Evolutionary conservation across 805 yeast species (phyloP), one percentile per base, ranked within the genome.

Genomic region (Peterozyma xylosa): DNA sequence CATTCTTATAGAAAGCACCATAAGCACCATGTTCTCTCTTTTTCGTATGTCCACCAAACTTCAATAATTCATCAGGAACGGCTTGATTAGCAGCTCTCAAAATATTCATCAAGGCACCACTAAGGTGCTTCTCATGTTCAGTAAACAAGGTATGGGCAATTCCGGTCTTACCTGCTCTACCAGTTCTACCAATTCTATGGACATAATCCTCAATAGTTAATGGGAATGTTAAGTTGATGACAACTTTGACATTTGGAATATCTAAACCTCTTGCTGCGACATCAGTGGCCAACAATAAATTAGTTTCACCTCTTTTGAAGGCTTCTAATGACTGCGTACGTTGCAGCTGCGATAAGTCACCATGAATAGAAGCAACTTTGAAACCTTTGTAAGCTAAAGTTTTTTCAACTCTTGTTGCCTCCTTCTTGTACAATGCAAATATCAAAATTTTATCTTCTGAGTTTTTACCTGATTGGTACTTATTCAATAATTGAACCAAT

Each of bases 181-280:
- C 98, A 9, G 98, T 91, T 73, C 98, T 85, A 49, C 98, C 98
- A 53, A 91, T 91, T 67, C 98, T 79, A 63, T 91, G 98, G 33
- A 91, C 97, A 58, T 91, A 91, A 66, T 91, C 97, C 65, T 91
- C 98, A 10, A 87, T 93, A 1, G 97, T 90, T 55, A 90, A 74
- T 39, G 99, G 99, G 80, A 91, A 91, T 6, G 97, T 90, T 62
- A 91, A 73, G 63, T 91, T 91, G 62, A 91, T 88, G 35, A 91
- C 98, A 15, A 88, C 86, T 64, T 90, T 91, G 49, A 93, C 99
- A 54, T 95, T 88, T 42, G 99, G 99, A 56, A 93, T 93, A 65
- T 93, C 99, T 53, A 93, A 74, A 50, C 98, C 98, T 72, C 98
- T 79, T 35, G 97, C 97, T 42, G 97, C 97, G 46, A 90, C 99